A percentile compares a stretch with the other conserved stretches of the same genome.
These are phyloP conservation scores for Saturnispora bothae DNA, from an alignment of 805 yeast genomes.

Conservation along the genomic window DNA sequence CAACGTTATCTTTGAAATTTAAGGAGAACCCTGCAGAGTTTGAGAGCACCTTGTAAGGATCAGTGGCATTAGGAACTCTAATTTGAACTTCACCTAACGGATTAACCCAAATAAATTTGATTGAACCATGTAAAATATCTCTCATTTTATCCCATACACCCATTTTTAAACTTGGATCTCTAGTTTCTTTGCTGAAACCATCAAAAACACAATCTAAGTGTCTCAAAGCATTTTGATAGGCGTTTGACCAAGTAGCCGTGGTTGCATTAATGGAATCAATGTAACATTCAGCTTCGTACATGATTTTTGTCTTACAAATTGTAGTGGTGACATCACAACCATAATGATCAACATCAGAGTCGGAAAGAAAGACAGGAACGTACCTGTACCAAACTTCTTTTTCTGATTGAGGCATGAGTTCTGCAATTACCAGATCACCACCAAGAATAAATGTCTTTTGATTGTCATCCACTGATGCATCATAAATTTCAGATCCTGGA, in stretches of 20 bases:
- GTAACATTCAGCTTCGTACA: conserved; percentile 45
- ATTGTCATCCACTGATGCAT: conserved; percentile 4
- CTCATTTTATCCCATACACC: conserved; percentile 94
- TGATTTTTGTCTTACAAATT: conserved; percentile 6
- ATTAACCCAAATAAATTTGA: conserved; percentile 37
- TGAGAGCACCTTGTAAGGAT: conserved; percentile 66
- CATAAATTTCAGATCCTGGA: conserved; percentile 30
- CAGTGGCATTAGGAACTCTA: conserved; percentile 61
- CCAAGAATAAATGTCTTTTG: conserved; percentile 16
- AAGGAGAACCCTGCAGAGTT: conserved; percentile 68
- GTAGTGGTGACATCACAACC: conserved; percentile 6
- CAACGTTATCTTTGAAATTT: conserved; percentile 55
- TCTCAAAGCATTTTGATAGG: conserved; percentile 75
- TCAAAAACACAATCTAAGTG: conserved; percentile 71
- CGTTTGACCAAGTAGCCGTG: conserved; percentile 73
- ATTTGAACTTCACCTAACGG: conserved; percentile 41
- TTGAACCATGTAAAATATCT: conserved; percentile 61
- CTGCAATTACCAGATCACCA: conserved; percentile 65
- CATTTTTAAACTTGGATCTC: conserved; percentile 72
- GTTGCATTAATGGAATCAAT: conserved; percentile 50
- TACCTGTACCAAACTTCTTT: conserved; percentile 48
- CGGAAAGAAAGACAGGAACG: conserved; percentile 47
- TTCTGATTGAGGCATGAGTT: conserved; percentile 41
- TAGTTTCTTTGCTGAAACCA: conserved; percentile 78
- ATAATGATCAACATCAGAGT: conserved; percentile 20